A percentile compares a stretch with the other conserved stretches of the same genome.
phyloP scores from a whole-genome alignment of 352 stramenopile genomes.

The Globisporangium spiculum region DNA sequence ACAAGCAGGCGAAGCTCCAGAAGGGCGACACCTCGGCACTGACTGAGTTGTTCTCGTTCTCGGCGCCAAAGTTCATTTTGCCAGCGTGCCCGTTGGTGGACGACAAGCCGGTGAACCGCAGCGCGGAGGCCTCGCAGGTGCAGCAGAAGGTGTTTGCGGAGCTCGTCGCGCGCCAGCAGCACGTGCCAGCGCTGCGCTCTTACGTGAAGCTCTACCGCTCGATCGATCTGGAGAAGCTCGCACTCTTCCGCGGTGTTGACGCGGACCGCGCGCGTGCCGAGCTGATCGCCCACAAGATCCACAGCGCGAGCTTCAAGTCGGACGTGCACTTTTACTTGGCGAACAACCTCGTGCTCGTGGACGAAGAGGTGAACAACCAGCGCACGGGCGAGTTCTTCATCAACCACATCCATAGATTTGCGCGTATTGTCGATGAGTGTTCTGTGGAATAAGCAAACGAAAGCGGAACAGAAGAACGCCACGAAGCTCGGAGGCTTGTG shows the following conservation, averaged over 20 bases:
- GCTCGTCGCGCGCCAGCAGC: slow-evolving; percentile 86
- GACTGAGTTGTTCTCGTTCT: slow-evolving; percentile 91
- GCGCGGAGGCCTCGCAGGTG: slow-evolving; percentile 60
- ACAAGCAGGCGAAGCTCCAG: slow-evolving; percentile 86
- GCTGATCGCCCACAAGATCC: slow-evolving; percentile 80
- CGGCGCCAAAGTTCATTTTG: slow-evolving; percentile 95
- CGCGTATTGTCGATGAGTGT: slow-evolving; percentile 84
- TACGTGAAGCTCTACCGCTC: slow-evolving; percentile 98
- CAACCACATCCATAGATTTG: slow-evolving; percentile 87
- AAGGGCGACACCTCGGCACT: slow-evolving; percentile 80
- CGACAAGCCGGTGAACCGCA: slow-evolving; percentile 54
- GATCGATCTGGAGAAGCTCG: slow-evolving; percentile 94
- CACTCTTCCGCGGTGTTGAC: slow-evolving; percentile 85
- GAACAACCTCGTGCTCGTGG: slow-evolving; percentile 77
- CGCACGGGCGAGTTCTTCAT: slow-evolving; percentile 89
- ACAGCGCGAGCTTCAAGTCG: slow-evolving; percentile 56
- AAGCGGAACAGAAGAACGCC: neutral
- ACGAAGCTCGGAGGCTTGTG: neutral
- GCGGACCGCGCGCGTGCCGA: slow-evolving; percentile 64
- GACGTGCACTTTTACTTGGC: slow-evolving; percentile 85
- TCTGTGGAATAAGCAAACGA: slow-evolving; percentile 34
- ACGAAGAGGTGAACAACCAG: slow-evolving; percentile 83
- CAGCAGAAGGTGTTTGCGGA: slow-evolving; percentile 88
- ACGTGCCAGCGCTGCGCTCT: slow-evolving; percentile 89
- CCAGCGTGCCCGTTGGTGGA: slow-evolving; percentile 62